phyloP scores from a whole-genome alignment of 768 basidiomycete species.

The Tricholoma sp. region DNA sequence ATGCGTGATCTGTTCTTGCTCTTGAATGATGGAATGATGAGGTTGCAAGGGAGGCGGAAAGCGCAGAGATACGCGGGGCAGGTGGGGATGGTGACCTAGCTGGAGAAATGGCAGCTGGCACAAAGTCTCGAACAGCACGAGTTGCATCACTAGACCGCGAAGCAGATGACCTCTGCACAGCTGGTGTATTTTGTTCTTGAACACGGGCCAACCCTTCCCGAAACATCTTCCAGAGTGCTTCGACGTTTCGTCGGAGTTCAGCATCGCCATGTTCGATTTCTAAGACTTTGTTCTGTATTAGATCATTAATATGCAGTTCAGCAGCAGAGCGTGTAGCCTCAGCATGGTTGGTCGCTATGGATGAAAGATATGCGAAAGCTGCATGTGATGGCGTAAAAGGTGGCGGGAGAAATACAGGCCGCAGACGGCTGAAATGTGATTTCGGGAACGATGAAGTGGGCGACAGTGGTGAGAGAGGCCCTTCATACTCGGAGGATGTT shows the following conservation, averaged over 20 bases:
- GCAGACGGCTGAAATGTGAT: slow-evolving; percentile 45
- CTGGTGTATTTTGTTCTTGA: slow-evolving; percentile 30
- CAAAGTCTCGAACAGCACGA: slow-evolving; percentile 47
- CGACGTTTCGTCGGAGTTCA: slow-evolving; percentile 51
- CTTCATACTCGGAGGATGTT: slow-evolving; percentile 20
- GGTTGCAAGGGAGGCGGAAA: slow-evolving; percentile 66
- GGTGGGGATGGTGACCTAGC: slow-evolving; percentile 31
- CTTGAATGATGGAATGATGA: slow-evolving; percentile 53
- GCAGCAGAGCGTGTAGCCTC: slow-evolving; percentile 48
- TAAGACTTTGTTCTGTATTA: slow-evolving; percentile 47
- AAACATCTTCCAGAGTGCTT: slow-evolving; percentile 59
- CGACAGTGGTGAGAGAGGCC: slow-evolving; percentile 17
- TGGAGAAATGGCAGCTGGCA: slow-evolving; percentile 42
- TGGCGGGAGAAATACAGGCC: slow-evolving; percentile 64
- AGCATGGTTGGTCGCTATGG: slow-evolving; percentile 51
- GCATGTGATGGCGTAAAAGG: slow-evolving; percentile 76
- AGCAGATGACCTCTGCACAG: slow-evolving; percentile 6
- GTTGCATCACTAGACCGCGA: slow-evolving; percentile 17
- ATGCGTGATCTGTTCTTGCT: slow-evolving; percentile 19
- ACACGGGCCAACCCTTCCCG: slow-evolving; percentile 40
- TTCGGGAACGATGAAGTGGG: slow-evolving; percentile 24
- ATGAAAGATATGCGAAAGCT: slow-evolving; percentile 60
- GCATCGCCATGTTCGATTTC: slow-evolving; percentile 54
- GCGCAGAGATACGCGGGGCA: slow-evolving; percentile 46
- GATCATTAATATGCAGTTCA: slow-evolving; percentile 51